Evolutionary conservation across 345 rosid genomes (phyloP).

Genomic region (Bruguiera sexangula): DNA sequence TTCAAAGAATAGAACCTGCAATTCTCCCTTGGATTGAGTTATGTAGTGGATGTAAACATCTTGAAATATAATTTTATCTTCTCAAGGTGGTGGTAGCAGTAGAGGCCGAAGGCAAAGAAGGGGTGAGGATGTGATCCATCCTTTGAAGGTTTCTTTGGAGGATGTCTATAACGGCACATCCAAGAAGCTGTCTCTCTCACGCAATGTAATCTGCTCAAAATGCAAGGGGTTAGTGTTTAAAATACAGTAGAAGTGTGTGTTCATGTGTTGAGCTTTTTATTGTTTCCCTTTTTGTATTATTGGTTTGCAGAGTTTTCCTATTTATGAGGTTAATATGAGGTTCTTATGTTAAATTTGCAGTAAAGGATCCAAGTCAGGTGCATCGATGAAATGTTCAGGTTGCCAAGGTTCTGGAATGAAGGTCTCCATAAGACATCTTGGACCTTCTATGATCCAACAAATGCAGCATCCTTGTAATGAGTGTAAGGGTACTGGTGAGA

Average conservation of each 20-base stretch:
- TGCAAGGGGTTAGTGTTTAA: constrained; percentile 68
- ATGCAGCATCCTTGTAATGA: constrained; percentile 46
- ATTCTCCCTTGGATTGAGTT: neutral
- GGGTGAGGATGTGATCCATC: constrained; percentile 91
- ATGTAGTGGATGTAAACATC: neutral
- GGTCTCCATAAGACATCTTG: constrained; percentile 40
- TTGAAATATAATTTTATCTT: neutral
- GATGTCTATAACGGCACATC: constrained; percentile 77
- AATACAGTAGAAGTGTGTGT: neutral
- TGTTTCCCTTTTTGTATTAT: too few relatives aligned
- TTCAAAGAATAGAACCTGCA: neutral
- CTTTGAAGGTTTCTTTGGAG: constrained; percentile 79
- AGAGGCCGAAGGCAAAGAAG: constrained; percentile 83
- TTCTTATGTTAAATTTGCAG: constrained; percentile 10
- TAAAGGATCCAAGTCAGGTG: constrained; percentile 41
- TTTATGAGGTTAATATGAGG: neutral
- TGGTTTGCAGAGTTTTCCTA: neutral
- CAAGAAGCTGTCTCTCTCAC: constrained; percentile 79
- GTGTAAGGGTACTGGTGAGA: constrained; percentile 42
- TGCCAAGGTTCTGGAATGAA: constrained; percentile 43
- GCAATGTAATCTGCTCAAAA: constrained; percentile 71
- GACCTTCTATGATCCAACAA: constrained; percentile 43
- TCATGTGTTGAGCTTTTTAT: neutral
- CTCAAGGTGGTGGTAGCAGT: constrained; percentile 67
- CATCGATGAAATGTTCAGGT: constrained; percentile 35